Base-by-base conservation (phyloP, 2,329 filamentous ascomycete species). In the Colletotrichum eremochloae region DNA sequence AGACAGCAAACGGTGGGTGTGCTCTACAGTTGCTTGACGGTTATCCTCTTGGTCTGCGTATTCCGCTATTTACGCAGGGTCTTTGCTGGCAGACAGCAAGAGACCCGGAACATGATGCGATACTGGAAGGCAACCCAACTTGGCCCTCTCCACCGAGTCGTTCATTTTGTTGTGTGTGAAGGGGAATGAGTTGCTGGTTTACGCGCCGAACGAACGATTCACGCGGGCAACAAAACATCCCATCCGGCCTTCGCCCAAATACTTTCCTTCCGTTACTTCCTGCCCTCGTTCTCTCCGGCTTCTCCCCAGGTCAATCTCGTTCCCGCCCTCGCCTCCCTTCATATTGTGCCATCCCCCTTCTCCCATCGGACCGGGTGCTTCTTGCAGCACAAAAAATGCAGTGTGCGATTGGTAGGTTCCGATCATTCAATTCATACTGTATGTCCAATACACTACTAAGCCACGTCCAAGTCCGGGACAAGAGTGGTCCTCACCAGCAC, bases 321-420 rank as follows among this genome's bases (percentile, higher is more conserved):
- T 15, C 20, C 63, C 58, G 31, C 33, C 57, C 5, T 42, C 31
- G 29, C 31, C 24, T 46, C 29, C 31, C 46, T 20, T 57, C 18
- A 2, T 29, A 60, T 24, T 55, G 29, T 42, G 29, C 29, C 20
- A 40, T 46, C 33, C 2, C 20, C 40, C 40, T 7, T 8, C 18
- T 9, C 57, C 57, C 55, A 46, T 71, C 57, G 33, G 42, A 68
- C 68, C 64, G 50, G 48, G 36, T 68, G 68, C 44, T 71, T 57
- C 64, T 52, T 50, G n/a, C n/a, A 63, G n/a, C 33, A 15, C 46
- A 38, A 60, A 60, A 33, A 8, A 20, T 18, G 11, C 38, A 18
- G 2, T 31, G 57, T 60, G n/a, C n/a, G 36, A 14, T 29, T 56
- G 53, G 31, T n/a, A 11, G 11, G 31, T 8, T 38, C 33, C 24